A percentile compares a stretch with the other conserved stretches of the same genome.
Evolutionary conservation across 345 rosid genomes (phyloP).

Genomic region (Hibiscus mutabilis): DNA sequence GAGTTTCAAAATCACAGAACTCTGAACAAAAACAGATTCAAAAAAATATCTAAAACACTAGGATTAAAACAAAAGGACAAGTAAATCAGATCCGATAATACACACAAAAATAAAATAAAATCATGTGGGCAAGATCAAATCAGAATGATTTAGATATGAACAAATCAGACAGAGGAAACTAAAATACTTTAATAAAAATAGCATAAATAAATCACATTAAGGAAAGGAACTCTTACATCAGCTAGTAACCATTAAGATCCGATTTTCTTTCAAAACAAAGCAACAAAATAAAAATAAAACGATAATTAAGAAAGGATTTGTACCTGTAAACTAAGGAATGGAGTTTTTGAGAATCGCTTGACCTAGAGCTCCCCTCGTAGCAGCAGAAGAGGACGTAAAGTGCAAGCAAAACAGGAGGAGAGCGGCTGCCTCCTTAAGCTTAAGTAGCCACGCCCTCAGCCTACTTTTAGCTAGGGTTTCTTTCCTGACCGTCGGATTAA

Average conservation of each 20-base stretch:
- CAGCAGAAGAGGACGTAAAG: not conserved
- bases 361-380: not conserved
- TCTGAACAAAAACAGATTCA: not conserved
- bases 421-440: not conserved
- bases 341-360: not conserved
- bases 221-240: too few relatives aligned
- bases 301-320: not conserved
- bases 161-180: not conserved
- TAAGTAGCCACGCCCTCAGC: not conserved
- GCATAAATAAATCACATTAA: too few relatives aligned
- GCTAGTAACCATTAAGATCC: not conserved
- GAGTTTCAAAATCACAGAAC: not conserved
- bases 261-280: not conserved
- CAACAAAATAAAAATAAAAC: not conserved
- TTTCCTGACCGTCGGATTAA: not conserved
- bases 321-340: not conserved
- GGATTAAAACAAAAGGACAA: too few relatives aligned
- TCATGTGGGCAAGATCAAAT: not conserved
- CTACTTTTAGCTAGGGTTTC: not conserved
- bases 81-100: not conserved
- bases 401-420: not conserved
- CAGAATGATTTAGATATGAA: not conserved
- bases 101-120: not conserved
- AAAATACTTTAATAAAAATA: not conserved
- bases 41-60: not conserved